These are phyloP conservation scores for Lipomyces spencermartinsiae DNA, from an alignment of 805 yeast genomes.

Conservation along the genomic window DNA sequence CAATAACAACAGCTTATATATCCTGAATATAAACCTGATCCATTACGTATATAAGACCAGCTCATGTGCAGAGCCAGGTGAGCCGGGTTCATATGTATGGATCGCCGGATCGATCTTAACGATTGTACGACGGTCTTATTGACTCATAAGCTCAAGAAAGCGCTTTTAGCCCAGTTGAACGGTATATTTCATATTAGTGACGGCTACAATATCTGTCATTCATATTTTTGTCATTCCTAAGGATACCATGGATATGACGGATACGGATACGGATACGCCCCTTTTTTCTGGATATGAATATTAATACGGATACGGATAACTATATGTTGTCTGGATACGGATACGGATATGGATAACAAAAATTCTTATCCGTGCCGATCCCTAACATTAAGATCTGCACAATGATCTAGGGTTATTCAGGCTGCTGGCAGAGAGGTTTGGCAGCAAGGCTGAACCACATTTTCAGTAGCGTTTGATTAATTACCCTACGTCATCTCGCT, in stretches of 20 bases:
- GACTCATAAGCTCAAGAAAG: conserved; percentile 8
- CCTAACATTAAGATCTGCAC: too few species aligned
- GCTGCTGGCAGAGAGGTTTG: too few species aligned
- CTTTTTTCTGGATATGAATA: not conserved
- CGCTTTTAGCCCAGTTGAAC: conserved; percentile 3
- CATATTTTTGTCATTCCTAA: conserved; percentile 1
- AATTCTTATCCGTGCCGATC: too few species aligned
- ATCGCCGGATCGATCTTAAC: conserved; percentile 4
- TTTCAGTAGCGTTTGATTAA: too few species aligned
- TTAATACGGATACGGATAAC: conserved; percentile 7
- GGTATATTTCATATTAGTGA: conserved; percentile 8
- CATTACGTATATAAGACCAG: conserved; percentile 2
- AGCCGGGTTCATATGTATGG: conserved; percentile 4
- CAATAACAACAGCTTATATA: not conserved
- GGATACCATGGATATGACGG: not conserved
- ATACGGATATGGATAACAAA: conserved; percentile 8
- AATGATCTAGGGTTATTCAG: too few species aligned
- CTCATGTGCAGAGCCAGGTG: conserved; percentile 6
- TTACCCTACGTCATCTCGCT: too few species aligned
- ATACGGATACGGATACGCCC: conserved; percentile 5
- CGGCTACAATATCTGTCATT: conserved; percentile 1
- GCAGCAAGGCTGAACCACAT: too few species aligned
- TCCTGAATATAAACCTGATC: conserved; percentile 8
- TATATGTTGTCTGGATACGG: conserved; percentile 5
- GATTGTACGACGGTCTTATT: not conserved